Base-by-base conservation (phyloP, 306 rosid species). In the Trifolium subterraneum region DNA sequence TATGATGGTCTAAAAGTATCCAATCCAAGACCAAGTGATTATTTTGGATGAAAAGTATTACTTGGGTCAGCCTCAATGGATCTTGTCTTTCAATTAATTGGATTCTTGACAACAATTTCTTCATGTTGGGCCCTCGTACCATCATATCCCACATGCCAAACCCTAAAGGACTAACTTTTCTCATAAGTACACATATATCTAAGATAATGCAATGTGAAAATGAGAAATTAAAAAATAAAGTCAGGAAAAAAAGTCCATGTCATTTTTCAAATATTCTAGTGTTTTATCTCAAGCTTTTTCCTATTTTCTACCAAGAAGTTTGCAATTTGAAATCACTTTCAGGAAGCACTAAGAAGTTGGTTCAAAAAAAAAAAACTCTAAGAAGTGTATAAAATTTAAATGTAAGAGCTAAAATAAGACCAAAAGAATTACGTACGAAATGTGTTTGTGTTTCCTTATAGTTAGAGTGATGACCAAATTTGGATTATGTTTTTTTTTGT, bases 41-140 rank as follows among this genome's bases (percentile, higher is more conserved):
- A 33, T 48, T 73, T 72, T 31, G 4, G 6, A 73, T 18, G 70
- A 56, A 67, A 78, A 72, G 76, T 63, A 72, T 38, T 19, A 50
- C 19, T 48, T 79, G 77, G 84, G 79, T 76, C 84, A 79, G 64
- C 12, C 72, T 75, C 56, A 79, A 47, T 75, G 36, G 71, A 64
- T 74, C 45, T 19, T 75, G 78, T 71, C 58, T 3, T 75, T 67
- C 71, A 64, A 33, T 47, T 29, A 15, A 71, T 60, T 76, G 71
- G 77, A 76, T 81, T 80, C 75, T 76, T 71, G 47, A 71, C 78
- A 55, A 81, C 64, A 72, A 16, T 23, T 83, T 76, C 83, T 69
- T 42, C 71, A 23, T 27, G 5, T 72, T 79, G 84, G 84, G 4
- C 82, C 82, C 82, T 25, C 74, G 2, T 76, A 73, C 38, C 38